phyloP scores from a whole-genome alignment of 352 stramenopile species.

The Pythium myriotylum region DNA sequence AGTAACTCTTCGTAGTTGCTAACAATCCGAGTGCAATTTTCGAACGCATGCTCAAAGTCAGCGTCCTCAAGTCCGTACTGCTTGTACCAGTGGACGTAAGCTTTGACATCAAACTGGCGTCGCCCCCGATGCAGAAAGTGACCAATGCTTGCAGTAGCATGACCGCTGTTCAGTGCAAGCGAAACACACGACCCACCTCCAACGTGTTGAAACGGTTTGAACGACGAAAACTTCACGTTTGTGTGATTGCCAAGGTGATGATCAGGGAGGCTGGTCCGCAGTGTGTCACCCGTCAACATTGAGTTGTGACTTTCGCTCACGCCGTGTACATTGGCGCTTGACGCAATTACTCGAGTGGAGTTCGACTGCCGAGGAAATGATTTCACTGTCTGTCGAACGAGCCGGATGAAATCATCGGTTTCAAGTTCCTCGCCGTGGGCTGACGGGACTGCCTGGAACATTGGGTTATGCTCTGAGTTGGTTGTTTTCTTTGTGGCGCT shows the following conservation, averaged over 20 bases:
- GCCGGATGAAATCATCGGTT: conserved; percentile 1
- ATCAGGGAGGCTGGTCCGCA: conserved; percentile 9
- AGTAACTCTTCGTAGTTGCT: conserved; percentile 45
- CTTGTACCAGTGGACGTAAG: conserved; percentile 68
- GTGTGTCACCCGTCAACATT: background rate
- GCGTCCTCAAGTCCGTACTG: conserved; percentile 58
- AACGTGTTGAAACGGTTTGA: conserved; percentile 23
- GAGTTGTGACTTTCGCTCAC: background rate
- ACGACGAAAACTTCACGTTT: conserved; percentile 10
- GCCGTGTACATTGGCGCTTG: conserved; percentile 7
- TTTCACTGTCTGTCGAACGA: conserved; percentile 14
- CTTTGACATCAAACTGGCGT: conserved; percentile 43
- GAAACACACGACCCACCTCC: conserved; percentile 34
- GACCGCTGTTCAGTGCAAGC: conserved; percentile 55
- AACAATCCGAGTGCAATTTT: conserved; percentile 40
- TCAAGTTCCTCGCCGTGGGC: background rate
- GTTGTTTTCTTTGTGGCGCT: conserved; percentile 3
- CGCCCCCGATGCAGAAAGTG: conserved; percentile 50
- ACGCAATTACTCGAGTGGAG: conserved; percentile 7
- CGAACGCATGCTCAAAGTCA: conserved; percentile 50
- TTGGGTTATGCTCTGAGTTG: conserved; percentile 2
- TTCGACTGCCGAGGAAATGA: conserved; percentile 21
- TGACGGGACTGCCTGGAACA: conserved; percentile 25
- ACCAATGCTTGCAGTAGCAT: conserved; percentile 39
- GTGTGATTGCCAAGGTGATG: conserved; percentile 14